Base-by-base conservation (phyloP, 441 rosid species). In the Lagerstroemia fauriei region DNA sequence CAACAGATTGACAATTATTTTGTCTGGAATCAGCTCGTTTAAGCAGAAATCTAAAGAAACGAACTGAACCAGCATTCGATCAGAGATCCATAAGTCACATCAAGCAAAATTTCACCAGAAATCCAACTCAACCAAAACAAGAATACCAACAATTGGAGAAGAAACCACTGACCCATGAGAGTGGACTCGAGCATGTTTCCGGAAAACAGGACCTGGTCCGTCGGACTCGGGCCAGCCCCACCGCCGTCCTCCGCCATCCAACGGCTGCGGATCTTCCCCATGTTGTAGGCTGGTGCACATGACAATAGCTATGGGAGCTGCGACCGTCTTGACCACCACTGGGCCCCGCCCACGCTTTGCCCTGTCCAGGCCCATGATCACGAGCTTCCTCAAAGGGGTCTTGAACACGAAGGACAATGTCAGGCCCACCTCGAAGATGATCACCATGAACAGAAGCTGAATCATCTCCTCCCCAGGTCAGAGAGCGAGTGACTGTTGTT, bases 301-400 rank as follows among this genome's bases (percentile, higher is more conserved):
- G 79, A 93, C 82, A 32, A 91, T 84, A 51, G 53, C 72, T 3
- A 91, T 85, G 51, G 94, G 91, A 68, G 82, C 93, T 4, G 88
- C 89, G 76, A 93, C 88, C 13, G 94, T 87, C 85, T 88, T 91
- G 44, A 91, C 84, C 84, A 93, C 85, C 56, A 93, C 84, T 1
- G 96, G 96, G 20, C 94, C 96, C 34, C 90, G 92, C 0, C 93
- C 96, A 20, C 93, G 93, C 89, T 93, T 93, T 59, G 88, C 73
- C 75, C 90, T 89, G 86, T 91, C 96, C 46, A 91, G 70, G 34
- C 87, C 78, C 86, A 90, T 82, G 74, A 91, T 85, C 79, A 88
- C 85, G 32, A 93, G 90, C 88, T 91, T 91, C 88, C 94, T 75
- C 25, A 91, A 81, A 71, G 94, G 96, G 44, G 96, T 91, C 83